These are phyloP conservation scores for Rhododendron ferrugineum DNA, from an alignment of 148 eudicot genomes.

Conservation along the genomic window DNA sequence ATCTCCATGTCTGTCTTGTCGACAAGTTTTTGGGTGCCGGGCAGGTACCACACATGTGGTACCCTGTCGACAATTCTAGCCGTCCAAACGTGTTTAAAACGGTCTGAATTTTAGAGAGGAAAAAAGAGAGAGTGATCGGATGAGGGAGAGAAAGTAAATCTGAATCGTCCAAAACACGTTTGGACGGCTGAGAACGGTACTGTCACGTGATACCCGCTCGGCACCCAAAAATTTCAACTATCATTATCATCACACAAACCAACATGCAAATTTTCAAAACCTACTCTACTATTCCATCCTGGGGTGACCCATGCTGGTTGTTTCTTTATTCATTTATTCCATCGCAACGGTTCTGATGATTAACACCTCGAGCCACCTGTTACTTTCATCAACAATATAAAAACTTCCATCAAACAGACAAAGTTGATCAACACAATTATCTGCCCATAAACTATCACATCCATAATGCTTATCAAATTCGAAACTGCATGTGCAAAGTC, in stretches of 20 bases:
- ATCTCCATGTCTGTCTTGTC: background rate
- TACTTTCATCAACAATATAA: background rate
- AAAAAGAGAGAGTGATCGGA: too few species aligned
- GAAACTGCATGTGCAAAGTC: background rate
- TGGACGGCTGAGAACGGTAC: too few species aligned
- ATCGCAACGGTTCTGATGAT: background rate
- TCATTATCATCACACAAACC: background rate
- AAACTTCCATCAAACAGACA: background rate
- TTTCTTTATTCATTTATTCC: background rate
- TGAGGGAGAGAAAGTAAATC: too few species aligned
- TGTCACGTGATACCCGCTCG: too few species aligned
- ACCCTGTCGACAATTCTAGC: too few species aligned
- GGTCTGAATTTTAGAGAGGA: too few species aligned
- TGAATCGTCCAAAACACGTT: too few species aligned
- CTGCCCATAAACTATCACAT: background rate
- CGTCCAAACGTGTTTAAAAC: too few species aligned
- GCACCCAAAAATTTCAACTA: background rate
- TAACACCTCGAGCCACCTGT: background rate
- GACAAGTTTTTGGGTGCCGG: too few species aligned
- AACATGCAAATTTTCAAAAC: background rate
- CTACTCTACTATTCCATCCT: background rate
- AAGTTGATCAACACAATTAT: background rate
- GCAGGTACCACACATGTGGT: too few species aligned
- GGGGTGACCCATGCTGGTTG: background rate
- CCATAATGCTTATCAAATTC: background rate